Conservation (phyloP, 2,329 filamentous ascomycete genomes). For the Lizonia empirigonia region DNA sequence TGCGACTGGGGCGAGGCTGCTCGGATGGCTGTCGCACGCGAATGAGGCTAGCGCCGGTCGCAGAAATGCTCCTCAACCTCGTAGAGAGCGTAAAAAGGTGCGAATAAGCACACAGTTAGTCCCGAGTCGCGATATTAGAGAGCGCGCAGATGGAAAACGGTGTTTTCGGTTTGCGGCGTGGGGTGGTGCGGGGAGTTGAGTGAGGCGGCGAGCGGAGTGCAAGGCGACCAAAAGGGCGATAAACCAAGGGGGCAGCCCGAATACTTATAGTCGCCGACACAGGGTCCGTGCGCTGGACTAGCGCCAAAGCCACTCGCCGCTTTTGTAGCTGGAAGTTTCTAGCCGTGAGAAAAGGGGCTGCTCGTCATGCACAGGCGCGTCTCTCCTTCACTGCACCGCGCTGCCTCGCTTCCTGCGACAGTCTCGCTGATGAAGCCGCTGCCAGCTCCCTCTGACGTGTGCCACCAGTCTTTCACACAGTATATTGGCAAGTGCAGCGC, state of each 20-base stretch:
- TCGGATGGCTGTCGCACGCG: conserved; percentile 34
- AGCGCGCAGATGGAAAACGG: conserved; percentile 38
- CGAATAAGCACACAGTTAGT: conserved; percentile 29
- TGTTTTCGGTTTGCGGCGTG: conserved; percentile 36
- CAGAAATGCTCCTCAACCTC: conserved; percentile 31
- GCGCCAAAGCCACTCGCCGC: conserved; percentile 22
- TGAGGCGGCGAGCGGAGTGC: conserved; percentile 35
- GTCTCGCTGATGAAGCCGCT: not conserved
- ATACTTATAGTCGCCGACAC: conserved; percentile 30
- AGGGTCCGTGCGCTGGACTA: conserved; percentile 18
- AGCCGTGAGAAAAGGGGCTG: conserved; percentile 33
- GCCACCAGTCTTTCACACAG: not conserved
- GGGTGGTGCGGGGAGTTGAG: conserved; percentile 33
- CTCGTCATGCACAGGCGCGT: conserved; percentile 25
- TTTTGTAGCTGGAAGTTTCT: conserved; percentile 38
- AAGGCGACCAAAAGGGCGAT: conserved; percentile 36
- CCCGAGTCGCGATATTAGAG: conserved; percentile 37
- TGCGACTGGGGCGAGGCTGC: conserved; percentile 38
- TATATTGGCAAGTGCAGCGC: conserved; percentile 1
- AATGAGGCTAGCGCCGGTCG: conserved; percentile 41
- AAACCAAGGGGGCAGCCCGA: conserved; percentile 31
- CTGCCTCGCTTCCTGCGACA: conserved; percentile 19
- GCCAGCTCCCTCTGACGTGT: not conserved
- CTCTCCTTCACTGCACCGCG: conserved; percentile 20
- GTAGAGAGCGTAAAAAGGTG: conserved; percentile 41